These are phyloP conservation scores for Phragmites australis DNA, from an alignment of 176 grass and related monocot genomes.

Conservation along the genomic window DNA sequence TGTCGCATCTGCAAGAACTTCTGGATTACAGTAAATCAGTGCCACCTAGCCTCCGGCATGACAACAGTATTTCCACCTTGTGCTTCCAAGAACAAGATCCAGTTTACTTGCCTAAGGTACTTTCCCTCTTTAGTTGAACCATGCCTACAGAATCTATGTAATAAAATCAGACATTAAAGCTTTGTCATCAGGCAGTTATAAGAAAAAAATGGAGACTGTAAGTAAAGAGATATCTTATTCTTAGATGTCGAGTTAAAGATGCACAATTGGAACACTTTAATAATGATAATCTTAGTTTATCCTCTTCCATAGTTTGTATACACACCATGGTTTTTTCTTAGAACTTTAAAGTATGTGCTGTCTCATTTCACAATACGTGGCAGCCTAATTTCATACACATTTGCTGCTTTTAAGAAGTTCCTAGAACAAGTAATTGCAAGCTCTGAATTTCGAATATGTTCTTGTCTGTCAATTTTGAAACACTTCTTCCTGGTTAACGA, in stretches of 20 bases:
- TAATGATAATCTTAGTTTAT: background rate
- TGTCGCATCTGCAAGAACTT: conserved; percentile 74
- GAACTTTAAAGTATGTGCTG: background rate
- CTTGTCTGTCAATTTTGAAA: background rate
- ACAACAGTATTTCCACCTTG: conserved; percentile 67
- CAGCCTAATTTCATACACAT: background rate
- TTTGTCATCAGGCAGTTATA: background rate
- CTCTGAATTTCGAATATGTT: background rate
- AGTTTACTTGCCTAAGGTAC: conserved; percentile 78
- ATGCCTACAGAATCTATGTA: background rate
- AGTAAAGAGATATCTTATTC: background rate
- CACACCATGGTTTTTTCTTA: background rate
- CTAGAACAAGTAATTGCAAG: background rate
- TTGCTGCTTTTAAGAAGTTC: background rate
- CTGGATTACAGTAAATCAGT: conserved; percentile 76
- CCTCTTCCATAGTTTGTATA: background rate
- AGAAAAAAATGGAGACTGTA: background rate
- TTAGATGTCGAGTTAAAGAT: background rate
- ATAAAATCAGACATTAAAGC: background rate
- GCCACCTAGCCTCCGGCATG: conserved; percentile 56
- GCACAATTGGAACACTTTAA: background rate
- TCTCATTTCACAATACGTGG: background rate
- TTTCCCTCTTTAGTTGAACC: conserved; percentile 34
- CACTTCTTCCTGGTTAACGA: conserved; percentile 7
- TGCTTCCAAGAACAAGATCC: conserved; percentile 66